Evolutionary conservation across 495 filamentous ascomycete genomes (phyloP), one percentile per base, ranked within the genome.

Genomic region (Penicillium flavigenum): DNA sequence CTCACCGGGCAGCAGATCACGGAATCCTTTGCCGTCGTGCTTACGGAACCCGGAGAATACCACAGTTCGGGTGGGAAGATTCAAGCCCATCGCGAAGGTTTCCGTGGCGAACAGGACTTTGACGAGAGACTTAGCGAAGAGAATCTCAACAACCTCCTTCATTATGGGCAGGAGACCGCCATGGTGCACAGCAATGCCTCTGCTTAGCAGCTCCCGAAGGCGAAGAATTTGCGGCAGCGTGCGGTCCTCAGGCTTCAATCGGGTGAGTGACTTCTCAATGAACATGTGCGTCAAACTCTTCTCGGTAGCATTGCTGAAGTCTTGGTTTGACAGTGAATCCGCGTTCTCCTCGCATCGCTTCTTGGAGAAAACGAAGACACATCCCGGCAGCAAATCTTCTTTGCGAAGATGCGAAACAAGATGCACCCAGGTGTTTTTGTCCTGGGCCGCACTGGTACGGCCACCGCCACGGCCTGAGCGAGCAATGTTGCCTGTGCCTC

Each of bases 321-420:
- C 95, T 55, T 95, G 87, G 63, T 95, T 97, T 57, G 88, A 91
- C 20, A 98, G 79, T 0, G 94, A 92, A 62, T 98, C 91, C 10
- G 95, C 94, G 67, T 98, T 98, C 65, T 96, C 89, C 69, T 98
- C 93, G 64, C 95, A 98, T 52, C 94, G 80, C 71, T 90, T 96
- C 78, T 98, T 98, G 27, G 93, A 97, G 72, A 98, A 98, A 45
- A 98, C 94, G 71, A 98, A 98, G 57, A 98, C 93, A 72, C 93
- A 96, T 42, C 86, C 90, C 0, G 94, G 94, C 11, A 98, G 79
- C 5, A 98, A 79, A 41, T 84, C 90, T 57, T 90, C 83, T 65
- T 96, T 95, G 63, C 85, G 89, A 50, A 98, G 80, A 74, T 91
- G 89, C 62, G 96, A 89, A 14, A 98, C 90, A 45, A 98, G 79